These are phyloP conservation scores for Russula sp. DNA, from an alignment of 768 basidiomycete species.

Conservation along the genomic window DNA sequence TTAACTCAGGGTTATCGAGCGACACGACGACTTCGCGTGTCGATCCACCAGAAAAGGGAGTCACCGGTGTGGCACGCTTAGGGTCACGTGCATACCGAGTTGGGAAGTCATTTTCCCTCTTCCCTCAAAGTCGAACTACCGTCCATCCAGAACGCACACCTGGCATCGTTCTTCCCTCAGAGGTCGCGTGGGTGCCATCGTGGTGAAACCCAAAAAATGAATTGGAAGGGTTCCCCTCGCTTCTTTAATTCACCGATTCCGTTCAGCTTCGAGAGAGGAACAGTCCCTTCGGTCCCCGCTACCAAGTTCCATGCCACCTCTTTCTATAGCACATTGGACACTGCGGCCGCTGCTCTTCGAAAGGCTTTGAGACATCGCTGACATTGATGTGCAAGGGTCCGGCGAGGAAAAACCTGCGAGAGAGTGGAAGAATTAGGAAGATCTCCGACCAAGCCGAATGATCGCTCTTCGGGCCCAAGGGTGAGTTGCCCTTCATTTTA, in stretches of 20 bases:
- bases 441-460: constrained; percentile 51
- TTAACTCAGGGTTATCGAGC: too few relatives aligned
- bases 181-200: constrained; percentile 52
- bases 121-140: constrained; percentile 63
- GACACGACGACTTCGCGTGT: too few relatives aligned
- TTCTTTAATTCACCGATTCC: constrained; percentile 43
- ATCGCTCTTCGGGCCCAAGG: neutral
- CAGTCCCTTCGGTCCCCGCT: constrained; percentile 39
- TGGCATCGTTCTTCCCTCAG: constrained; percentile 50
- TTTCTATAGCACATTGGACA: constrained; percentile 50
- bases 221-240: constrained; percentile 43
- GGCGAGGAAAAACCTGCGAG: constrained; percentile 58
- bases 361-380: constrained; percentile 70
- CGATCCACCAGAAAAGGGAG: too few relatives aligned
- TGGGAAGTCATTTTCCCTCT: too few relatives aligned
- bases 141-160: constrained; percentile 60
- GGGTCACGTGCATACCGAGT: too few relatives aligned
- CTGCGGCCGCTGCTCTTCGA: constrained; percentile 52
- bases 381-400: constrained; percentile 62
- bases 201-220: constrained; percentile 35
- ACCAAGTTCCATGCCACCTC: constrained; percentile 48
- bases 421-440: constrained; percentile 69
- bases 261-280: constrained; percentile 53
- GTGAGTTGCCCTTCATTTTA: constrained; percentile 1
- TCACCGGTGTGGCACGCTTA: too few relatives aligned